Evolutionary conservation across 495 filamentous ascomycete genomes (phyloP).

Genomic region (Talaromyces proteolyticus): DNA sequence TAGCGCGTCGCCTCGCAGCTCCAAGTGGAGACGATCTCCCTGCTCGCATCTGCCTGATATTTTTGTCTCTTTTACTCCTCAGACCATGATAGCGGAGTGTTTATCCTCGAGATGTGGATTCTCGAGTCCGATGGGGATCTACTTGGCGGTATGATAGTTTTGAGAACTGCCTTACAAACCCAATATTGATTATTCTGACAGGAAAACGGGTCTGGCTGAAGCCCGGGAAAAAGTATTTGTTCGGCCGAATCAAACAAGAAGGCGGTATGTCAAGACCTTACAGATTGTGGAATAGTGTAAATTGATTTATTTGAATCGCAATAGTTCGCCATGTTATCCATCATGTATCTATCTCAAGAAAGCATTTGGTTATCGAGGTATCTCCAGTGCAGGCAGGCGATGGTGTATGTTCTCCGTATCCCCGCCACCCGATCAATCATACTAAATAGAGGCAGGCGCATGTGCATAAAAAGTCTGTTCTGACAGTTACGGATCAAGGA

Average conservation of each 20-base stretch:
- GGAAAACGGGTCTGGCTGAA: slow-evolving; percentile 76
- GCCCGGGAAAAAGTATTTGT: slow-evolving; percentile 75
- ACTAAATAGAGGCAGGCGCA: slow-evolving; percentile 21
- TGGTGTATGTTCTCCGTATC: slow-evolving; percentile 47
- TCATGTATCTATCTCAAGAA: slow-evolving; percentile 77
- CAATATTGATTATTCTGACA: slow-evolving; percentile 22
- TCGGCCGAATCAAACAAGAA: slow-evolving; percentile 59
- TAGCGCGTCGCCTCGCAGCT: slow-evolving; percentile 3
- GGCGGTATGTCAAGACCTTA: slow-evolving; percentile 23
- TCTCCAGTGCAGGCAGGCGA: slow-evolving; percentile 58
- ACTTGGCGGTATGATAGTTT: slow-evolving; percentile 22
- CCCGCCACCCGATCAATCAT: neutral
- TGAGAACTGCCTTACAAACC: neutral
- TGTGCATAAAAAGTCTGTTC: slow-evolving; percentile 53
- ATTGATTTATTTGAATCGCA: slow-evolving; percentile 4
- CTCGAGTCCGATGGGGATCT: slow-evolving; percentile 41
- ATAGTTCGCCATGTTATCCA: slow-evolving; percentile 53
- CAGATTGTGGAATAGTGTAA: no score
- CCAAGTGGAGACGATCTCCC: neutral
- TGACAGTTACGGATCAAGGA: slow-evolving; percentile 62
- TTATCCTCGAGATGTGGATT: slow-evolving; percentile 35
- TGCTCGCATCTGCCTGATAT: neutral
- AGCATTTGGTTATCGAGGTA: slow-evolving; percentile 78
- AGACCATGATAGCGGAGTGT: neutral
- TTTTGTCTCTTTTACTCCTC: neutral